Base-by-base conservation (phyloP, 257 asterid genomes). In the Plantago elongata region DNA sequence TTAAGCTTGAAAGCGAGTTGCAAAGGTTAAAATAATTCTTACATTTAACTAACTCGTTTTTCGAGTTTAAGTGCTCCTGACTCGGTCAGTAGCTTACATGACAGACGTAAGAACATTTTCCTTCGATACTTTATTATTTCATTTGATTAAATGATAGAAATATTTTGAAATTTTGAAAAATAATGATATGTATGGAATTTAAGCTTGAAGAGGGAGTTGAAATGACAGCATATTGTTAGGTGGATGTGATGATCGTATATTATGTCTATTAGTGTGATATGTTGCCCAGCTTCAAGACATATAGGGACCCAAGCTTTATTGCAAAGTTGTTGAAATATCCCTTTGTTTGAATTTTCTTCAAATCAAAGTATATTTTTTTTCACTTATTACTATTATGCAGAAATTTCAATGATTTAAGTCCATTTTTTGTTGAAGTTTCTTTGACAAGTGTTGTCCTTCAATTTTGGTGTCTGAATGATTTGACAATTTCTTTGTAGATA, bases 181-280 rank as follows among this genome's bases (percentile, higher is more conserved):
- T n/a, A n/a, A n/a, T n/a, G n/a, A n/a, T n/a, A n/a, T n/a, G 5
- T 34, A 34, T 34, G 40, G 40, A 34, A 34, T 34, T 34, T 34
- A 4, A 34, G 2, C 40, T 34, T 34, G 40, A 34, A 1, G 40
- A 34, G 40, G 40, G 40, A 34, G 40, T 34, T 34, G 40, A 34
- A 34, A 34, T 34, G 40, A 34, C 40, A 34, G 40, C 40, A 34
- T 34, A 34, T 34, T 30, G 73, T 66, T 76, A 76, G 81, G 81
- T 76, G 63, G 69, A 17, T 75, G 78, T 76, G 81, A 76, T 76
- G 75, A 69, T 72, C 81, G 78, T 69, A 14, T 64, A 47, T 22
- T 66, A 69, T 66, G 75, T 69, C 64, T 8, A 16, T 16, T 61
- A 61, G 47, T 67, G 67, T 57, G 49, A 69, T 47, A 69, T 76